Conservation (phyloP, 371 early-diverging fungal genomes). For the Apophysomyces sp. region DNA sequence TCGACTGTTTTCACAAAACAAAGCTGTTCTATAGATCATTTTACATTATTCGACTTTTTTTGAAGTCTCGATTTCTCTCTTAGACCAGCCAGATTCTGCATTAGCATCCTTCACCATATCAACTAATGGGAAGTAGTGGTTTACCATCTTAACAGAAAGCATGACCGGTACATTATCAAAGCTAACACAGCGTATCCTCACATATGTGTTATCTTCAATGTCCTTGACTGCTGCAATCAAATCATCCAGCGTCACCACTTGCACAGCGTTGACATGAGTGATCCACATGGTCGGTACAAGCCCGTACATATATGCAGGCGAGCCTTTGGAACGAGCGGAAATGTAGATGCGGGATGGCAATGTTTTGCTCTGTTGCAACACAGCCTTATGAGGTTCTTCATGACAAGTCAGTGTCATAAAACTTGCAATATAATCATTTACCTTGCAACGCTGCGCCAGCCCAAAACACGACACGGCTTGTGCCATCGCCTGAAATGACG, state of each 20-base stretch:
- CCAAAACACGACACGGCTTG: constrained; percentile 74
- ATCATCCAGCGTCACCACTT: constrained; percentile 65
- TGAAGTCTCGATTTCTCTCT: constrained; percentile 3
- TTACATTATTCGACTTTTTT: constrained; percentile 12
- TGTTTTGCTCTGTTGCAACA: constrained; percentile 72
- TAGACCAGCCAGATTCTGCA: constrained; percentile 58
- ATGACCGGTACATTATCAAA: constrained; percentile 83
- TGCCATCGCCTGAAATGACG: constrained; percentile 67
- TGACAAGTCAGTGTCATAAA: not conserved
- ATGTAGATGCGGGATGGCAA: constrained; percentile 78
- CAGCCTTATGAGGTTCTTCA: constrained; percentile 80
- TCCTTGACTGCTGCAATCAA: constrained; percentile 64
- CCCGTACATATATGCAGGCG: constrained; percentile 83
- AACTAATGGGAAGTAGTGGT: constrained; percentile 75
- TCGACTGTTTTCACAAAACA: too few species aligned
- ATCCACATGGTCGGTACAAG: constrained; percentile 83
- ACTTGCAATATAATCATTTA: constrained; percentile 12
- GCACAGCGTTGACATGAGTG: constrained; percentile 65
- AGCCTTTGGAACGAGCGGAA: constrained; percentile 69
- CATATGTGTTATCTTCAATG: constrained; percentile 69
- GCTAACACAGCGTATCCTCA: constrained; percentile 79
- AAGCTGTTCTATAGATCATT: not conserved
- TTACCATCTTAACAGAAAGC: constrained; percentile 75
- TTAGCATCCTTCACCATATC: constrained; percentile 54
- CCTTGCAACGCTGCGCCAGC: constrained; percentile 67